Evolutionary conservation across 495 filamentous ascomycete species (phyloP), one percentile per base, ranked within the genome.

Genomic region (Aspergillus indologenus): DNA sequence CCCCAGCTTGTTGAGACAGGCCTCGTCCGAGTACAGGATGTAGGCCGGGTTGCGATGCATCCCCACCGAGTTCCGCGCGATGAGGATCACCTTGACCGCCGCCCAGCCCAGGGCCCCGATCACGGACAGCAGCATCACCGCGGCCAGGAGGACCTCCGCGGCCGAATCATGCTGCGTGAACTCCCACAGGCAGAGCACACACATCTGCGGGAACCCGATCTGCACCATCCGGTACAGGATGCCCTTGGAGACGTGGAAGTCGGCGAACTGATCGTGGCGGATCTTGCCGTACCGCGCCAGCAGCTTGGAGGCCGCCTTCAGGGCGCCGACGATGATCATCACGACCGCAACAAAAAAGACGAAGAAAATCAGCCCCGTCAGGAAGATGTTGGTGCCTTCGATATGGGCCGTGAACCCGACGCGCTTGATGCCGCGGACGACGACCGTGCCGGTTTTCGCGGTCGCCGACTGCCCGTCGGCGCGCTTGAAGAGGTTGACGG

Each of bases 1-100:
- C 17, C 94, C 94, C 94, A 94, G 97, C 77, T 96, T 96, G 84
- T 98, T 97, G 58, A 98, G 77, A 34, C 89, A 86, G 51, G 88
- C 81, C 11, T 92, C 91, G 66, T 98, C 94, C 8, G 94, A 96
- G 79, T 96, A 98, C 42, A 98, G 84, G 64, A 97, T 96, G 67
- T 97, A 98, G 48, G 91, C 93, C 12, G 94, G 93, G 71, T 97
- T 98, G 69, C 91, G 91, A 81, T 98, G 93, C 83, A 96, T 89
- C 12, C 83, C 74, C 56, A 96, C 86, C 5, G 92, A 96, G 55
- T 91, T 89, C 61, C 87, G 90, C 18, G 94, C 94, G 53, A 98
- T 85, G 15, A 84, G 84, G 65, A 94, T 88, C 48, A 98, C 92
- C 77, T 96, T 96, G 69, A 86, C 85, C 2, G 90, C 84, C 20